Conservation (phyloP, 2,329 filamentous ascomycete species). For the Ilyonectria sp. region DNA sequence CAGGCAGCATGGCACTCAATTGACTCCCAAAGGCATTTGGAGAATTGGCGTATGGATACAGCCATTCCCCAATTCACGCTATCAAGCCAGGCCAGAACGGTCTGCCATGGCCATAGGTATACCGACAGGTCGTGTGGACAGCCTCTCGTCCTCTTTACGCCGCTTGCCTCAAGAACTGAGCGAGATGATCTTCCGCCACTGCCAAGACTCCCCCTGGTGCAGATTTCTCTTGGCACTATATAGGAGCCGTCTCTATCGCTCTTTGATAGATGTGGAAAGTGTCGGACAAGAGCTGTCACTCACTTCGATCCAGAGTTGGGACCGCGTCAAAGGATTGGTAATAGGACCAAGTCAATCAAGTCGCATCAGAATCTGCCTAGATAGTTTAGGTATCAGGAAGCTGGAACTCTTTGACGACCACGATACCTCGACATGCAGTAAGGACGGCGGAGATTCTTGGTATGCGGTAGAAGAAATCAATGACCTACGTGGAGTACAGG, state of each 20-base stretch:
- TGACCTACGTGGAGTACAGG: background rate
- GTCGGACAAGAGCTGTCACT: background rate
- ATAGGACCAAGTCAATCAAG: background rate
- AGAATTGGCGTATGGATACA: background rate
- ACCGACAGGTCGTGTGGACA: background rate
- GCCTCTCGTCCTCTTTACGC: background rate
- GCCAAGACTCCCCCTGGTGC: background rate
- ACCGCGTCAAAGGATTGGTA: background rate
- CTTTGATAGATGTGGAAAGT: background rate
- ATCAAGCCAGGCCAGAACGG: background rate
- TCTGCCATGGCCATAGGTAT: background rate
- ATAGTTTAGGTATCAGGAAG: background rate
- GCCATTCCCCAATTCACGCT: background rate
- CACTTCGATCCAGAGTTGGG: background rate
- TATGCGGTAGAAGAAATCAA: background rate
- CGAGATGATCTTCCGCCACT: background rate
- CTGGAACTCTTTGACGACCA: background rate
- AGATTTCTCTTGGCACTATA: background rate
- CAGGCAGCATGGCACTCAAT: background rate
- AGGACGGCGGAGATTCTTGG: background rate
- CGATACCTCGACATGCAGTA: background rate
- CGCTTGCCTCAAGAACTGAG: background rate
- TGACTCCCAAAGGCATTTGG: background rate
- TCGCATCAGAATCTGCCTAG: background rate
- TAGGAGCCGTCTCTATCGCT: background rate